A percentile compares a stretch with the other conserved stretches of the same genome.
Conservation (phyloP, 1,284 basidiomycete genomes). For the Entoloma clypeatum region DNA sequence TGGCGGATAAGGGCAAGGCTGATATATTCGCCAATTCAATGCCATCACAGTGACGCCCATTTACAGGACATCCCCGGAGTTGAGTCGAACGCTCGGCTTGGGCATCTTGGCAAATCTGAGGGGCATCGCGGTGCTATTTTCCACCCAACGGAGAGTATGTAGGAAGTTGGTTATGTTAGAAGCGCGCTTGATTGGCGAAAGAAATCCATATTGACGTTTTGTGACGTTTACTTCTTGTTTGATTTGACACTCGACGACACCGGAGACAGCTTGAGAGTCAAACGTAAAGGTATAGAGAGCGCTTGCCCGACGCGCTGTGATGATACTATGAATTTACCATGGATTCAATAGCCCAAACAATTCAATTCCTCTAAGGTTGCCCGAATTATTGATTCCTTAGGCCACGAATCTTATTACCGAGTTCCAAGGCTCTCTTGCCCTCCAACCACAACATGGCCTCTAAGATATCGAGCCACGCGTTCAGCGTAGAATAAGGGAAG, state of each 20-base stretch:
- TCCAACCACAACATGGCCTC: conserved; percentile 84
- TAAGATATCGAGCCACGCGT: conserved; percentile 31
- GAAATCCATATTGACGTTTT: conserved; percentile 6
- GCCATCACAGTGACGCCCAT: conserved; percentile 21
- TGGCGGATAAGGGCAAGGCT: conserved; percentile 41
- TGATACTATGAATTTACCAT: neutral
- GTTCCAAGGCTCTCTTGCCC: conserved; percentile 63
- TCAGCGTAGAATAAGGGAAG: neutral
- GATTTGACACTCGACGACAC: too few relatives aligned
- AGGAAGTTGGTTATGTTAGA: neutral
- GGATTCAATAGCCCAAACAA: neutral
- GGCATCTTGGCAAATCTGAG: conserved; percentile 18
- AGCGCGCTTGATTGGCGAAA: conserved; percentile 5
- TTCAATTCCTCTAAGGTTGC: neutral
- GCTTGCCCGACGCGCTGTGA: too few relatives aligned
- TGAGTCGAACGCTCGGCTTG: too few relatives aligned
- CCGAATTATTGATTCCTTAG: conserved; percentile 12
- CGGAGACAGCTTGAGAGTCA: too few relatives aligned
- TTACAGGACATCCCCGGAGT: conserved; percentile 20
- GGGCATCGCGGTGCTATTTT: conserved; percentile 14
- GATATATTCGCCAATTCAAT: conserved; percentile 25
- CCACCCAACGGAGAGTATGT: neutral
- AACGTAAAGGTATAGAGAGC: too few relatives aligned
- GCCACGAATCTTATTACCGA: conserved; percentile 53
- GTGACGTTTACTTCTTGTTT: too few relatives aligned